Evolutionary conservation across 805 yeast genomes (phyloP).

Genomic region (Zygosaccharomyces kombuchaensis): DNA sequence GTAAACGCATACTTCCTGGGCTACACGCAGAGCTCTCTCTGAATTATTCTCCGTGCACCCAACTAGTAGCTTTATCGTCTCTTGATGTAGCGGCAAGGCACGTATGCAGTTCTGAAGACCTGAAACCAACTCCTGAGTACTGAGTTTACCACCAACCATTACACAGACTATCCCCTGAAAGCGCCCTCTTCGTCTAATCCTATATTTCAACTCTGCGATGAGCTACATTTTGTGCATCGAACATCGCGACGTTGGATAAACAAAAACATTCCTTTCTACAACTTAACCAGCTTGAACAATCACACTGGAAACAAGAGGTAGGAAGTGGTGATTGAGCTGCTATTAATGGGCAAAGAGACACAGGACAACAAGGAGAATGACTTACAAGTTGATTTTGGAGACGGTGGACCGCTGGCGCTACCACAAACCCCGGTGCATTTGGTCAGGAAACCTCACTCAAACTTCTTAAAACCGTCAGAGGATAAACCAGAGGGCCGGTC

Average conservation of each 20-base stretch:
- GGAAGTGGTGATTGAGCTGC: neutral
- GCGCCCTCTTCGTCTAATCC: neutral
- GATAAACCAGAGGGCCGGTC: slow-evolving; percentile 7
- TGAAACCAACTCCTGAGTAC: neutral
- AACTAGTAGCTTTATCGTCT: neutral
- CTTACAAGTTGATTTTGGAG: slow-evolving; percentile 5
- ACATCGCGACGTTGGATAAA: slow-evolving; percentile 3
- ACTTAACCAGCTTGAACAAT: neutral
- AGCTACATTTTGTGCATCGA: slow-evolving; percentile 4
- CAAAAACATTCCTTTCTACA: neutral
- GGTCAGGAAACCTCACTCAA: slow-evolving; percentile 24
- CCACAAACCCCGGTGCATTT: slow-evolving; percentile 28
- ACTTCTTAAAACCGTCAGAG: slow-evolving; percentile 14
- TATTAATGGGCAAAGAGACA: slow-evolving; percentile 1
- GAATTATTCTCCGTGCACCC: neutral
- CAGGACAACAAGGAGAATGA: slow-evolving; percentile 18
- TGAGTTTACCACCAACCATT: neutral
- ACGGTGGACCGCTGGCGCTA: slow-evolving; percentile 3
- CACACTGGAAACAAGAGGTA: neutral
- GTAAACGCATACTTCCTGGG: neutral
- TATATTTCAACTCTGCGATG: neutral
- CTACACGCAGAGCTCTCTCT: neutral
- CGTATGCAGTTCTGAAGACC: neutral
- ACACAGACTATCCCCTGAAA: neutral
- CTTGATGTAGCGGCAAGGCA: slow-evolving; percentile 1